phyloP scores from a whole-genome alignment of 139 green algal species.

The Pleodorina starrii region DNA sequence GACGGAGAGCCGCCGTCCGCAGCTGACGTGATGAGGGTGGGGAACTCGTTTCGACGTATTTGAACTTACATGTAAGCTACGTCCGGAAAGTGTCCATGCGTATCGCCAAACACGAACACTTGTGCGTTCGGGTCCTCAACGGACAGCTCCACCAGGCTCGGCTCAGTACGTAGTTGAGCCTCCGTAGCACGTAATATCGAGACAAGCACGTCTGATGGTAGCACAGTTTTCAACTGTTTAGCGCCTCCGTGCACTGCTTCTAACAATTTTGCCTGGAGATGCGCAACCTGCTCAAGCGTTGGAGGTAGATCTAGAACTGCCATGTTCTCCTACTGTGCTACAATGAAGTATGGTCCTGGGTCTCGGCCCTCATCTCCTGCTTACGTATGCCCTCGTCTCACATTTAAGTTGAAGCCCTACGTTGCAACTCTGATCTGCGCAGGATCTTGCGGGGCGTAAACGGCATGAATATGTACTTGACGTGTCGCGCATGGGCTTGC shows the following conservation, averaged over 20 bases:
- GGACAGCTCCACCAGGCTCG: conserved; percentile 59
- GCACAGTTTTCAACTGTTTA: neutral
- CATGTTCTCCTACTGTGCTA: too few species aligned
- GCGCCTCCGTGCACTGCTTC: neutral
- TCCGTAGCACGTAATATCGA: neutral
- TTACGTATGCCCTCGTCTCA: too few species aligned
- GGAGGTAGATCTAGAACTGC: conserved; percentile 13
- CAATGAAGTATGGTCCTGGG: too few species aligned
- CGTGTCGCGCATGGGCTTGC: too few species aligned
- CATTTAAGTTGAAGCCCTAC: too few species aligned
- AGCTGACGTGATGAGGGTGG: neutral
- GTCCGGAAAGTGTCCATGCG: conserved; percentile 93
- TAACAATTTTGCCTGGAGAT: neutral
- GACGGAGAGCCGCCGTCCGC: neutral
- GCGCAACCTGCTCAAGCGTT: conserved; percentile 5
- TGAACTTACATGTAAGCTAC: conserved; percentile 54
- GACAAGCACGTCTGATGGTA: neutral
- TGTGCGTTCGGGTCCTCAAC: conserved; percentile 29
- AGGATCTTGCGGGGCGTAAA: too few species aligned
- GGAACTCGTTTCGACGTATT: neutral
- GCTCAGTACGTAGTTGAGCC: conserved; percentile 38
- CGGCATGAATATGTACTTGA: too few species aligned
- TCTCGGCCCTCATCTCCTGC: too few species aligned
- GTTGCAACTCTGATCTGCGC: too few species aligned
- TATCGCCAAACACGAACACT: conserved; percentile 89